Evolutionary conservation across 1,284 basidiomycete genomes (phyloP).

Genomic region (Tilletia indica): DNA sequence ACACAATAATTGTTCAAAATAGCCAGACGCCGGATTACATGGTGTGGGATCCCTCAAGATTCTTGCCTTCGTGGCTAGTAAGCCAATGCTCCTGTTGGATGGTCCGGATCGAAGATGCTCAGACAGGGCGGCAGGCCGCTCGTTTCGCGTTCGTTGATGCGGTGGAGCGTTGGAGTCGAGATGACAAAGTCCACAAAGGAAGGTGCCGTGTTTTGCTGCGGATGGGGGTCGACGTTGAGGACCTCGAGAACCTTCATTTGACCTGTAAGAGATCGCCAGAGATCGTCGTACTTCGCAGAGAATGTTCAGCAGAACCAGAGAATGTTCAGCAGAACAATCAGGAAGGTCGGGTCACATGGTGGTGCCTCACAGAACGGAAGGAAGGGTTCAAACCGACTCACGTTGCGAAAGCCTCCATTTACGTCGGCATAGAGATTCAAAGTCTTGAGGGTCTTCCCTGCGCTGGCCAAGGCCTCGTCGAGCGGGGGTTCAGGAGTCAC

Average conservation of each 20-base stretch:
- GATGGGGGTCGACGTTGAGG: constrained; percentile 29
- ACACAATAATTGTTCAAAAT: no score
- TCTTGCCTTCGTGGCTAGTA: background rate
- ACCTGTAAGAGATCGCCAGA: constrained; percentile 24
- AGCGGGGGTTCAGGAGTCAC: constrained; percentile 31
- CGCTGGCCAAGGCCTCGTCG: constrained; percentile 7
- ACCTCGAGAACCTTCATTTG: constrained; percentile 14
- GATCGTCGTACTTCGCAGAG: constrained; percentile 23
- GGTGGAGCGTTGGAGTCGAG: background rate
- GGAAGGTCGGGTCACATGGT: background rate
- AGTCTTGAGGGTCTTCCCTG: constrained; percentile 21
- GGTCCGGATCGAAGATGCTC: constrained; percentile 14
- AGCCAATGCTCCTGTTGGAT: constrained; percentile 2
- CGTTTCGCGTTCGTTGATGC: constrained; percentile 6
- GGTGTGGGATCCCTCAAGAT: no score
- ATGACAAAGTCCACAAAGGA: constrained; percentile 30
- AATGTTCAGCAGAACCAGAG: background rate
- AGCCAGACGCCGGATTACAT: no score
- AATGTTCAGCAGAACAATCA: background rate
- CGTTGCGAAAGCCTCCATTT: constrained; percentile 26
- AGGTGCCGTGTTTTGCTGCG: constrained; percentile 34
- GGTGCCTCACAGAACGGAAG: no score
- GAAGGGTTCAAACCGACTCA: background rate
- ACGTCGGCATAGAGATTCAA: constrained; percentile 29
- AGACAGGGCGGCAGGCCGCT: constrained; percentile 8